Conservation (phyloP, 108 stramenopile species). For the Pseudonitzschia pungens region DNA sequence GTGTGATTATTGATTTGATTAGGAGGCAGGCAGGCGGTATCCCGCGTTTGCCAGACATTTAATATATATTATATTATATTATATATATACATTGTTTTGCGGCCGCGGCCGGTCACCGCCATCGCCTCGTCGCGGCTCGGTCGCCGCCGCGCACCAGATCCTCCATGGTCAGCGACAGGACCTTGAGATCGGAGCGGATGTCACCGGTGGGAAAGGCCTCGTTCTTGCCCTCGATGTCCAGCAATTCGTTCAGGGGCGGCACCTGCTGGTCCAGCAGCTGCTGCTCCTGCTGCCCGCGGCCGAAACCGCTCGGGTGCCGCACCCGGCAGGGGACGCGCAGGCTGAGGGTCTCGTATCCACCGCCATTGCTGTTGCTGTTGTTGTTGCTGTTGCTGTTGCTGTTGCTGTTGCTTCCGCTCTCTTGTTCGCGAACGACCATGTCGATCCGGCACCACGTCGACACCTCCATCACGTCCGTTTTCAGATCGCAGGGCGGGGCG, state of each 20-base stretch:
- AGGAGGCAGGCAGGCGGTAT: no score
- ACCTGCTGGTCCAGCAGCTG: slow-evolving; percentile 22
- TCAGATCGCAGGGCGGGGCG: slow-evolving; percentile 41
- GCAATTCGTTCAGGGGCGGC: slow-evolving; percentile 27
- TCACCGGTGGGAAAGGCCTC: slow-evolving; percentile 23
- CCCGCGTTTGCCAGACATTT: no score
- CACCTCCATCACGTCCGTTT: slow-evolving; percentile 50
- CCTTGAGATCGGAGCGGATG: slow-evolving; percentile 38
- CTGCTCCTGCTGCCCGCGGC: slow-evolving; percentile 19
- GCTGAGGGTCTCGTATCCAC: slow-evolving; percentile 42
- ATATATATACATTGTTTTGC: no score
- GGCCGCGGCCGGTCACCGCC: no score
- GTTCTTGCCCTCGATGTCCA: neutral
- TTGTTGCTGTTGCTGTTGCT: neutral
- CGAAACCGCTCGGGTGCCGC: neutral
- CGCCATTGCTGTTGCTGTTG: neutral
- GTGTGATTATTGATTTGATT: no score
- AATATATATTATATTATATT: no score
- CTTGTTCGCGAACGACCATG: slow-evolving; percentile 41
- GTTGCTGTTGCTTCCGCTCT: slow-evolving; percentile 9
- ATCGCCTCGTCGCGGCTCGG: no score
- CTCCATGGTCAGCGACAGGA: slow-evolving; percentile 37
- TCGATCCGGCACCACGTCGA: slow-evolving; percentile 40
- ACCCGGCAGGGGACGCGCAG: slow-evolving; percentile 48
- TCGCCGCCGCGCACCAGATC: neutral